These are phyloP conservation scores for Fremontodendron californicum DNA, from an alignment of 345 rosid genomes.

Conservation along the genomic window DNA sequence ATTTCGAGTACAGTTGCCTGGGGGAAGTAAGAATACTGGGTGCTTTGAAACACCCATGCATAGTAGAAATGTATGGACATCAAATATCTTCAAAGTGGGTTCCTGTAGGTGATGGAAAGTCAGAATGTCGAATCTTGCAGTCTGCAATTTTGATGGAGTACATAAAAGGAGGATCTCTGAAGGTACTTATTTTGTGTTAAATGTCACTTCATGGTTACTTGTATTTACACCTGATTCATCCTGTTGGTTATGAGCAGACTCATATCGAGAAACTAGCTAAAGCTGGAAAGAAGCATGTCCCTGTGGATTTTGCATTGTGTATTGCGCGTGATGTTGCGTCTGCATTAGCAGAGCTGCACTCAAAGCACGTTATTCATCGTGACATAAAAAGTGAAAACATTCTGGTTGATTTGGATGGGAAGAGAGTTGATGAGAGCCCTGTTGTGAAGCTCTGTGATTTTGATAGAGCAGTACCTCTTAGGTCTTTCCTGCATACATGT, in stretches of 20 bases:
- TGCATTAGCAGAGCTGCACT: slow-evolving; percentile 77
- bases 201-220: neutral
- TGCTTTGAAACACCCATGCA: slow-evolving; percentile 70
- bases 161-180: slow-evolving; percentile 77
- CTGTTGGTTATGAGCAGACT: slow-evolving; percentile 38
- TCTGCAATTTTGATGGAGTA: slow-evolving; percentile 85
- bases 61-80: slow-evolving; percentile 87
- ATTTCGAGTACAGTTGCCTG: slow-evolving; percentile 73
- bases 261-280: slow-evolving; percentile 62
- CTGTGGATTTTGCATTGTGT: slow-evolving; percentile 54
- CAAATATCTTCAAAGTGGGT: slow-evolving; percentile 73
- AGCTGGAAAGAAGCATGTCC: slow-evolving; percentile 61
- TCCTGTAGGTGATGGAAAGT: slow-evolving; percentile 50
- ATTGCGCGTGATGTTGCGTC: slow-evolving; percentile 74
- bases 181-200: slow-evolving; percentile 36
- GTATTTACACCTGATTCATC: neutral
- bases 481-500: slow-evolving; percentile 69
- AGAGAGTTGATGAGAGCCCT: slow-evolving; percentile 54
- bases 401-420: slow-evolving; percentile 66
- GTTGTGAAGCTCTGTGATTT: slow-evolving; percentile 89
- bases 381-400: slow-evolving; percentile 94
- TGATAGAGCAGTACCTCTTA: slow-evolving; percentile 87
- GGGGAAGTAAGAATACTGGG: slow-evolving; percentile 90
- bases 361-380: slow-evolving; percentile 87
- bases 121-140: slow-evolving; percentile 46